Conservation (phyloP, 257 asterid genomes). For the Eucommia ulmoides region DNA sequence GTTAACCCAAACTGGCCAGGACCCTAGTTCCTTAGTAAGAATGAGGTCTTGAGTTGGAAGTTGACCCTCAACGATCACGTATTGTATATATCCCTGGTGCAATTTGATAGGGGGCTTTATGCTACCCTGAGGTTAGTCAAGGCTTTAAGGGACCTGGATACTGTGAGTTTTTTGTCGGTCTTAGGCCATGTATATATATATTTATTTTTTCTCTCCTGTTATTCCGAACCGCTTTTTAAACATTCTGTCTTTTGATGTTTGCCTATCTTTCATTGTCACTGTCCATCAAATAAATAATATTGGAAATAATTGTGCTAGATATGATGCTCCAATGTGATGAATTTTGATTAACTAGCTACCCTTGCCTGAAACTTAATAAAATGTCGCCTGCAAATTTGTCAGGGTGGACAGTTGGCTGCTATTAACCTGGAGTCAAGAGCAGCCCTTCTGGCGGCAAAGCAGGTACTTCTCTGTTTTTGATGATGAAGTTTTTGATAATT, state of each 20-base stretch:
- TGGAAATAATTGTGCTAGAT: not conserved
- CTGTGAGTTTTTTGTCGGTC: not conserved
- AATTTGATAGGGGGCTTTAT: too few relatives aligned
- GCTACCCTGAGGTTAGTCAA: too few relatives aligned
- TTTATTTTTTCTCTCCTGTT: not conserved
- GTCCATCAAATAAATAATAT: not conserved
- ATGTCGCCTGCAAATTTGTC: constrained; percentile 12
- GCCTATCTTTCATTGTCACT: not conserved
- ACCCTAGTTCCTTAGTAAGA: too few relatives aligned
- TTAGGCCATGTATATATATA: not conserved
- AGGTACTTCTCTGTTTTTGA: constrained; percentile 30
- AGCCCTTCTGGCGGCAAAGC: constrained; percentile 69
- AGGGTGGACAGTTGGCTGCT: constrained; percentile 84
- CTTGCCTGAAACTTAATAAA: not conserved
- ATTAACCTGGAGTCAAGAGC: constrained; percentile 61
- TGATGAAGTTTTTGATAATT: too few relatives aligned
- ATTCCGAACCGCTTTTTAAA: not conserved
- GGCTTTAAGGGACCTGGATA: too few relatives aligned
- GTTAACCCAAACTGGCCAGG: not conserved
- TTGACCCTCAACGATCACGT: too few relatives aligned
- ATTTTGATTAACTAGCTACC: not conserved
- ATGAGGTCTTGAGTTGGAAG: too few relatives aligned
- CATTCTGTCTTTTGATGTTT: not conserved
- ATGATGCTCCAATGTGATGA: constrained; percentile 5
- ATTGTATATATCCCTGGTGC: too few relatives aligned